Conservation (phyloP, 768 basidiomycete species). For the Mycena galericulata region DNA sequence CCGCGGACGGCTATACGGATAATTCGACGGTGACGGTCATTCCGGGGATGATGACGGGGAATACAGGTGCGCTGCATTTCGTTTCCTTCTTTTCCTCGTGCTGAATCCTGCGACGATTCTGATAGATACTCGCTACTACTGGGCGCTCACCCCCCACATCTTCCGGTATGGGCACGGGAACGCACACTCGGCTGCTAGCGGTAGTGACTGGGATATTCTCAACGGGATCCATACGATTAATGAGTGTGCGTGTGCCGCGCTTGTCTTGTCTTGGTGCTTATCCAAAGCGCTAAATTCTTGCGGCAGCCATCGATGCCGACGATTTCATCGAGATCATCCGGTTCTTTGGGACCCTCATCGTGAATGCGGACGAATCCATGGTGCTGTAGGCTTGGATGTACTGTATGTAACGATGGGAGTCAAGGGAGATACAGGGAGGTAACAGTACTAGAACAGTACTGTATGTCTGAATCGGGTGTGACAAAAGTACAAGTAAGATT, state of each 20-base stretch:
- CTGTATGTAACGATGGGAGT: too few relatives aligned
- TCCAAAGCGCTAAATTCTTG: background rate
- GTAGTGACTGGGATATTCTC: conserved; percentile 39
- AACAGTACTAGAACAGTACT: too few relatives aligned
- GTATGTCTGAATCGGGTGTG: too few relatives aligned
- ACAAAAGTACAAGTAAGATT: too few relatives aligned
- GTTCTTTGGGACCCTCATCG: conserved; percentile 73
- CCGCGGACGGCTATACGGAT: background rate
- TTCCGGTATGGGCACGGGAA: conserved; percentile 71
- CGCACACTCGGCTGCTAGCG: conserved; percentile 31
- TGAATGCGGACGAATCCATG: conserved; percentile 83
- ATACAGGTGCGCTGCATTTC: conserved; percentile 45
- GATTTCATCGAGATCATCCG: conserved; percentile 72
- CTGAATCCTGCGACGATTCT: conserved; percentile 9
- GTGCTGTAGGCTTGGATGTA: too few relatives aligned
- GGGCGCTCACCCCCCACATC: conserved; percentile 68
- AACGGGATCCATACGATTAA: conserved; percentile 77
- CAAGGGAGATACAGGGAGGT: too few relatives aligned
- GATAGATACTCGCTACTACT: conserved; percentile 69
- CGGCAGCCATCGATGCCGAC: conserved; percentile 60
- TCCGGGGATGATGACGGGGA: conserved; percentile 52
- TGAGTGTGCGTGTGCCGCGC: conserved; percentile 66
- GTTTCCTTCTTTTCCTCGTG: too few relatives aligned
- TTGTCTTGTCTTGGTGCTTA: too few relatives aligned
- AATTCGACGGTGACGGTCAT: conserved; percentile 32